Evolutionary conservation across 371 early-diverging fungal genomes (phyloP), one percentile per base, ranked within the genome.

Genomic region (Mucor sp.): DNA sequence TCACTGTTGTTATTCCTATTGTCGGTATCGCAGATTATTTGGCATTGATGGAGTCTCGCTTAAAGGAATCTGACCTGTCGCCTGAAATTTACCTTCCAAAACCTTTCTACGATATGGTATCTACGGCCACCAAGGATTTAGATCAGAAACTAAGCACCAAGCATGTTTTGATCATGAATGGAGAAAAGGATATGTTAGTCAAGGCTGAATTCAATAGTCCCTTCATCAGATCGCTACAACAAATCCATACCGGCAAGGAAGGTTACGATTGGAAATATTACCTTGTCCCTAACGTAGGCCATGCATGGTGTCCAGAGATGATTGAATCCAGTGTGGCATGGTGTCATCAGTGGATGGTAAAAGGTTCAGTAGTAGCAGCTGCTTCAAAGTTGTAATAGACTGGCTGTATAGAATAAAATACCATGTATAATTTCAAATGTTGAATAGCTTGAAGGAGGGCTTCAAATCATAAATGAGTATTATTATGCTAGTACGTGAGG

Each of bases 301-400:
- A 82, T 72, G 76, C 62, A 60, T 82, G 82, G 79, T 71, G 73
- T 33, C 66, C 67, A 17, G 56, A 72, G 21, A 82, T 82, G 82
- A 21, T 74, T 7, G 61, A 74, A 1, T 21, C 68, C 4, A 69
- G 69, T 43, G 60, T 60, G 8, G 61, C 58, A 19, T 82, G 82
- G 82, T 66, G 68, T 30, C 35, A 76, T 53, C 64, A 65, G 23
- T 82, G 82, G 82, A 70, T 82, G 77, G 35, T 75, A 0, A 53
- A 60, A 25, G 60, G 33, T n/a, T 27, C 39, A 27, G 60, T 11
- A 44, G 33, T 7, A 30, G 30, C 30, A 7, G 6, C n/a, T 25
- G n/a, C 17, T 4, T 60, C 60, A 6, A 60, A 43, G n/a, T n/a
- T 60, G 44, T 60, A n/a, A n/a, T n/a, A 60, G 30, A 33, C 8